Evolutionary conservation across 83 land plant genomes (phyloP).

Genomic region (Larix sibirica): DNA sequence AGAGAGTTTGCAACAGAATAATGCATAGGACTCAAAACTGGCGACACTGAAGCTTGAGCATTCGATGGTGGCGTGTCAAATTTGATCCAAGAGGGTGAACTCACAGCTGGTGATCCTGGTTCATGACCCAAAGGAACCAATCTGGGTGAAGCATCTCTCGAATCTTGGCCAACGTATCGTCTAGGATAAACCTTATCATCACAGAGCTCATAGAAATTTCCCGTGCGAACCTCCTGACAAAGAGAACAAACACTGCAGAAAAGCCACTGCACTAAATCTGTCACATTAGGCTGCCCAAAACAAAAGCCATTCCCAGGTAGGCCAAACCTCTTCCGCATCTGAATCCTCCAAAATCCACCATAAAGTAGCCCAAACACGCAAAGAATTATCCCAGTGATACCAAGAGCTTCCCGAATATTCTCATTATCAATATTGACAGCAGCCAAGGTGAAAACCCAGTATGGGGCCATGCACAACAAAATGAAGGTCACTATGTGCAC

Average conservation of each 20-base stretch:
- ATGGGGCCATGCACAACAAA: conserved; percentile 79
- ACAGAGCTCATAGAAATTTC: conserved; percentile 41
- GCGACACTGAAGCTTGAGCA: conserved; percentile 19
- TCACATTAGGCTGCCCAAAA: conserved; percentile 54
- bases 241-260: conserved; percentile 83
- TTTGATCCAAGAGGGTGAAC: conserved; percentile 22
- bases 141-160: conserved; percentile 5
- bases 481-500: conserved; percentile 87
- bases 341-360: conserved; percentile 93
- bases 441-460: conserved; percentile 73
- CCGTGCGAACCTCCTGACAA: conserved; percentile 90
- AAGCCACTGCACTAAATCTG: conserved; percentile 85
- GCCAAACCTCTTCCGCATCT: conserved; percentile 74
- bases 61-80: neutral
- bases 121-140: conserved; percentile 38
- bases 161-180: neutral
- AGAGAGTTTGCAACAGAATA: conserved; percentile 1
- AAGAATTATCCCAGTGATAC: conserved; percentile 60
- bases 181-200: conserved; percentile 39
- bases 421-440: conserved; percentile 71
- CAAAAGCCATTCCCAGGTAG: conserved; percentile 59
- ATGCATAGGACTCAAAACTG: neutral
- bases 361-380: conserved; percentile 82
- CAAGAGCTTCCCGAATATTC: conserved; percentile 42
- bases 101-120: conserved; percentile 19